Evolutionary conservation across 202 grass and related monocot species (phyloP), one percentile per base, ranked within the genome.

Genomic region (Sporobolus alterniflorus): DNA sequence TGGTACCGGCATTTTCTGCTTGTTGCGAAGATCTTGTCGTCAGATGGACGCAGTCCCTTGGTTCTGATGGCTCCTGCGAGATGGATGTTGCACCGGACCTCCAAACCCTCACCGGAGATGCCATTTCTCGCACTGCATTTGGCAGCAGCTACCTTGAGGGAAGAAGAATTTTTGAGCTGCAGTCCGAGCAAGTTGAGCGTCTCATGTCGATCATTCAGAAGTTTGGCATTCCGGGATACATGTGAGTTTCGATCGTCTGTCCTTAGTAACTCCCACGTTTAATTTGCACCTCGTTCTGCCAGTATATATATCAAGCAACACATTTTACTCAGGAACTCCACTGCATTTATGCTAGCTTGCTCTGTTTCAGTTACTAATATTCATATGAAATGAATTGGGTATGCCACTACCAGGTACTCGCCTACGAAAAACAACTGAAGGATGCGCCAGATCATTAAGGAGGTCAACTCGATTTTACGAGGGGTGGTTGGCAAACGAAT

Each of bases 141-240:
- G 89, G 94, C n/a, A 93, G 89, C 81, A 93, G 69, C 80, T 97
- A 91, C 52, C 32, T 77, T 2, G 89, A 97, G 83, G 94, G 91
- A 29, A 88, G 60, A 40, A 89, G 71, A 28, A 90, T 97, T 64
- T 94, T 93, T 28, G 77, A 91, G 51, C 73, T 97, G 2, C 87
- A 94, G 62, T 25, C 32, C 4, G 91, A 92, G 72, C 85, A 84
- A 64, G 33, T n/a, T 20, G 48, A 60, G 34, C 73, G 73, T 40
- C 11, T 88, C 24, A 76, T 92, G 21, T 64, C 78, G 36, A 57
- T 44, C 49, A 1, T 88, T 20, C 47, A 67, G 6, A 81, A 20
- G 65, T 56, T 86, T 42, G 64, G 43, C 24, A 62, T 94, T 46
- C 89, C 94, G 0, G 89, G 91, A 28, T 89, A 73, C 73, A 80